Conservation (phyloP, 2,329 filamentous ascomycete genomes). For the Ophiostoma piceae region DNA sequence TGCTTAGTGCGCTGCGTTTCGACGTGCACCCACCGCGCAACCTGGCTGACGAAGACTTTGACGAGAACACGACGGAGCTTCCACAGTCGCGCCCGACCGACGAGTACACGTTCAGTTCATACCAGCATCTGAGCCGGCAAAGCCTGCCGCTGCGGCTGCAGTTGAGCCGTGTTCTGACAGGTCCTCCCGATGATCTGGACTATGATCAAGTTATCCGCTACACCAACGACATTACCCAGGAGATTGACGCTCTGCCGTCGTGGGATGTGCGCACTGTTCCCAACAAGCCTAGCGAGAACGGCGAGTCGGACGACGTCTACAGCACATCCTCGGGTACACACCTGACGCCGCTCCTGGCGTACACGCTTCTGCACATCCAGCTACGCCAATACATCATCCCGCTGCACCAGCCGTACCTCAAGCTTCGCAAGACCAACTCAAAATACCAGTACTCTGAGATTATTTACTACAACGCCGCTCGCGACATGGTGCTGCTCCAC, state of each 20-base stretch:
- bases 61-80: slow-evolving; percentile 43
- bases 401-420: slow-evolving; percentile 56
- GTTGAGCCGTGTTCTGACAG: slow-evolving; percentile 52
- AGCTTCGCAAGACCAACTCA: slow-evolving; percentile 54
- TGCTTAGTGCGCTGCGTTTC: slow-evolving; percentile 53
- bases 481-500: slow-evolving; percentile 58
- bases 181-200: slow-evolving; percentile 50
- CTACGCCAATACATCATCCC: slow-evolving; percentile 58
- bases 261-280: slow-evolving; percentile 42
- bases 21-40: slow-evolving; percentile 53
- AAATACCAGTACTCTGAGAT: slow-evolving; percentile 60
- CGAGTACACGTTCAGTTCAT: slow-evolving; percentile 56
- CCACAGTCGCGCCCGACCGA: slow-evolving; percentile 47
- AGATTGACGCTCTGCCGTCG: slow-evolving; percentile 55
- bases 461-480: slow-evolving; percentile 58
- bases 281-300: slow-evolving; percentile 31
- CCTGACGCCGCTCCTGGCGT: slow-evolving; percentile 51
- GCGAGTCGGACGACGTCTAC: slow-evolving; percentile 34
- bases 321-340: slow-evolving; percentile 34
- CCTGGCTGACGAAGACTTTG: slow-evolving; percentile 50
- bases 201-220: slow-evolving; percentile 59
- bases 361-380: slow-evolving; percentile 57
- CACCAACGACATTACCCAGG: slow-evolving; percentile 56
- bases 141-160: slow-evolving; percentile 53
- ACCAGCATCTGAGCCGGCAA: slow-evolving; percentile 53